Evolutionary conservation across 352 stramenopile genomes (phyloP).

Genomic region (Phytophthora sp.): DNA sequence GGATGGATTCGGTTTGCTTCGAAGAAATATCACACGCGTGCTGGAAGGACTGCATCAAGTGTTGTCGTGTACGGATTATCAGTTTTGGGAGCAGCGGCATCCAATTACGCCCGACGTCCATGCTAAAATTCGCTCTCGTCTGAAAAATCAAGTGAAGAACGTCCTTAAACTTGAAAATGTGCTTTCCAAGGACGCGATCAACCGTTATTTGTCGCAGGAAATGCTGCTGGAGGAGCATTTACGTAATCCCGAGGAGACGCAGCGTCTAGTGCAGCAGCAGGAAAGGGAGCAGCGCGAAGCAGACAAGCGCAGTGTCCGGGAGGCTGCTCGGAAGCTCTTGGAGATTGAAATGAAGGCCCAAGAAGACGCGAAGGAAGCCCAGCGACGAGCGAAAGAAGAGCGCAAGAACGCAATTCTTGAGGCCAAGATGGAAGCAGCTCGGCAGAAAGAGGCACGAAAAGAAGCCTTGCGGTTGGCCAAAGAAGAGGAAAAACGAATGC

Average conservation of each 20-base stretch:
- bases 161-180: slow-evolving; percentile 35
- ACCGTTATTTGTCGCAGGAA: slow-evolving; percentile 51
- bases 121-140: slow-evolving; percentile 57
- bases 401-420: slow-evolving; percentile 75
- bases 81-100: slow-evolving; percentile 88
- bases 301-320: slow-evolving; percentile 72
- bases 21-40: slow-evolving; percentile 71
- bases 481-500: slow-evolving; percentile 71
- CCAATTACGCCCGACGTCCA: slow-evolving; percentile 64
- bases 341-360: slow-evolving; percentile 83
- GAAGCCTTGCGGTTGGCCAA: slow-evolving; percentile 62
- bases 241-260: slow-evolving; percentile 50
- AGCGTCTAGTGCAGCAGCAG: slow-evolving; percentile 38
- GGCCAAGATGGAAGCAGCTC: slow-evolving; percentile 61
- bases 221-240: slow-evolving; percentile 46
- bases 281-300: slow-evolving; percentile 68
- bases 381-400: slow-evolving; percentile 69
- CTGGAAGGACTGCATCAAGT: slow-evolving; percentile 77
- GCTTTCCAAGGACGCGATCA: slow-evolving; percentile 54
- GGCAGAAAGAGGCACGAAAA: slow-evolving; percentile 74
- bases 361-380: slow-evolving; percentile 76
- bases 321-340: slow-evolving; percentile 69
- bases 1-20: slow-evolving; percentile 83
- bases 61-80: slow-evolving; percentile 70
- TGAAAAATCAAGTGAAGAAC: slow-evolving; percentile 69